These are phyloP conservation scores for Elasticomyces elasticus DNA, from an alignment of 495 filamentous ascomycete species.

Conservation along the genomic window DNA sequence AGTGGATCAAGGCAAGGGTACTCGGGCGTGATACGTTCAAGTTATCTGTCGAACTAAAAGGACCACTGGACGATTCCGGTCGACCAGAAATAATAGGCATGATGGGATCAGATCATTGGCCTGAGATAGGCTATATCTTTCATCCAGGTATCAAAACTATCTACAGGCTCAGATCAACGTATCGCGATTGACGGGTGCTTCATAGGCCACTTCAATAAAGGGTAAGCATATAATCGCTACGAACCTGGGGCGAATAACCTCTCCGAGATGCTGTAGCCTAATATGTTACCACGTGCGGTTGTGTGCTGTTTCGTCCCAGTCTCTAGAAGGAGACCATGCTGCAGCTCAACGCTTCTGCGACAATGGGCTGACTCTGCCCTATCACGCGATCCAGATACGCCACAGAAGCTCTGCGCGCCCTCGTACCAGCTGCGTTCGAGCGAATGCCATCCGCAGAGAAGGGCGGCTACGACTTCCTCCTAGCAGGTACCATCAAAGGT, in stretches of 20 bases:
- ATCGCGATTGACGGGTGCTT: not conserved
- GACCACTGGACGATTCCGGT: not conserved
- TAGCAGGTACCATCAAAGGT: conserved; percentile 3
- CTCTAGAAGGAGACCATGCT: too few species aligned
- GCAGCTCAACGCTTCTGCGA: too few species aligned
- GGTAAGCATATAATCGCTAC: too few species aligned
- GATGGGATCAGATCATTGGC: conserved; percentile 7
- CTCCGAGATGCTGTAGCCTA: too few species aligned
- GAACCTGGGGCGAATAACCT: too few species aligned
- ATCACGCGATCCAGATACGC: too few species aligned
- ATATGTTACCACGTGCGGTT: too few species aligned
- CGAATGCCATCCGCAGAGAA: conserved; percentile 9
- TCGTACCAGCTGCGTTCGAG: conserved; percentile 16
- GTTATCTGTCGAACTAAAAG: conserved; percentile 5
- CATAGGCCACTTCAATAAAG: conserved; percentile 15
- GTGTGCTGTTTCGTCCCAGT: too few species aligned
- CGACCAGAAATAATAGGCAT: conserved; percentile 9
- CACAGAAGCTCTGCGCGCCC: conserved; percentile 19
- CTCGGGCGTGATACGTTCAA: conserved; percentile 14
- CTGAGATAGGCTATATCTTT: conserved; percentile 17
- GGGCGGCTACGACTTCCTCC: conserved; percentile 14
- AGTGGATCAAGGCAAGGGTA: conserved; percentile 5
- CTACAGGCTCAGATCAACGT: too few species aligned
- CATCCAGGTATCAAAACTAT: conserved; percentile 7
- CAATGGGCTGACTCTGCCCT: too few species aligned